Evolutionary conservation across 768 basidiomycete genomes (phyloP), one percentile per base, ranked within the genome.

Genomic region (Calocera viscosa): DNA sequence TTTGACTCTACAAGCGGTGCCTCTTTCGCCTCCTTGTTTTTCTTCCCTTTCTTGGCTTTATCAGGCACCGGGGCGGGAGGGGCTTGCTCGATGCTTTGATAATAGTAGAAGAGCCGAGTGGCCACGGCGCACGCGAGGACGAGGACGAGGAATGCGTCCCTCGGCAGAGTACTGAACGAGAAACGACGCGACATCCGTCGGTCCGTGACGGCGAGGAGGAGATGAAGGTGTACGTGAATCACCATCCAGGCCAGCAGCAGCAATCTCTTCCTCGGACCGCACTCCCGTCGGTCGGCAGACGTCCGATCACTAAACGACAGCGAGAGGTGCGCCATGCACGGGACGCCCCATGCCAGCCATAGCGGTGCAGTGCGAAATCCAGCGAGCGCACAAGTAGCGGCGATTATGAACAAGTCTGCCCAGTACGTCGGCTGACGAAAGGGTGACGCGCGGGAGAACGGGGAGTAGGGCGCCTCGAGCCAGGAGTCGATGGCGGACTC

Each of bases 1-100:
- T n/a, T n/a, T n/a, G n/a, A n/a, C n/a, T n/a, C n/a, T n/a, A 49
- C 24, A 10, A 10, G 24, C 49, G 8, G 8, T 8, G 14, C 49
- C 24, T 14, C 49, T 26, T 49, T 49, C 14, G 71, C 68, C 28
- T 71, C 70, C 14, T 63, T 69, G 0, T 67, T 65, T 17, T 69
- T 67, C 38, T 67, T 69, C n/a, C 49, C 49, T 39, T 64, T 68
- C 19, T 67, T 68, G 40, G 71, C 69, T 47, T 68, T 69, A 26
- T 71, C 43, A 28, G 53, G 41, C 43, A 30, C 33, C 19, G 33
- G 65, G 26, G 33, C 65, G 69, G 10, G 32, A 49, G 8, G 53
- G 12, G 41, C 64, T 67, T 49, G 14, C n/a, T n/a, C n/a, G 14
- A 49, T 8, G 24, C 14, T 49, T 26, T 49, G 49, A 26, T 49